phyloP scores from a whole-genome alignment of 768 basidiomycete species.

The Leccinum obscurum region DNA sequence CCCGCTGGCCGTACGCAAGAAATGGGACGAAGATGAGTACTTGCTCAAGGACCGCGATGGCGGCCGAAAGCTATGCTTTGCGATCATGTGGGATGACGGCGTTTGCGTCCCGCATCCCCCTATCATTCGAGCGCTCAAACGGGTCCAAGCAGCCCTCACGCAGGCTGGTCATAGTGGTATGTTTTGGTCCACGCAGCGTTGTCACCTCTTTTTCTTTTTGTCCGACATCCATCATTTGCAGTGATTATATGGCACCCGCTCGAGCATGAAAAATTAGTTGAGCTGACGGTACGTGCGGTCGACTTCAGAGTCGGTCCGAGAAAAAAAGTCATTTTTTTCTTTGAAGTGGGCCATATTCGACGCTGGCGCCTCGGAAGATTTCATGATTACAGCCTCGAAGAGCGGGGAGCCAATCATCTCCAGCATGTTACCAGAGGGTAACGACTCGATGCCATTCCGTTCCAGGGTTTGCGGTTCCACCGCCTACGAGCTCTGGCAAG shows the following conservation, averaged over 20 bases:
- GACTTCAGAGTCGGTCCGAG: neutral
- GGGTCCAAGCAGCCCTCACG: constrained; percentile 53
- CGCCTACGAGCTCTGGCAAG: constrained; percentile 68
- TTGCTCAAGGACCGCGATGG: constrained; percentile 54
- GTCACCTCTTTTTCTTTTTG: neutral
- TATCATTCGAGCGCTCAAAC: constrained; percentile 56
- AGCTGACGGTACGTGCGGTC: constrained; percentile 40
- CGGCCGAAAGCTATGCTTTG: constrained; percentile 55
- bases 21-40: constrained; percentile 64
- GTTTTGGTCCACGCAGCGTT: constrained; percentile 4
- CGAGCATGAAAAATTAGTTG: constrained; percentile 49
- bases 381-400: constrained; percentile 32
- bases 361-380: constrained; percentile 53
- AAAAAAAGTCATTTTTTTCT: neutral
- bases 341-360: constrained; percentile 42
- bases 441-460: constrained; percentile 23
- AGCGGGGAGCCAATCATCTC: constrained; percentile 57
- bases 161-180: constrained; percentile 66
- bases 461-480: constrained; percentile 34
- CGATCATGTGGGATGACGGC: constrained; percentile 68
- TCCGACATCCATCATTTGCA: constrained; percentile 23
- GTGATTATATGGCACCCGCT: constrained; percentile 73
- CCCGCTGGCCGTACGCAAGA: constrained; percentile 54
- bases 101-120: constrained; percentile 63
- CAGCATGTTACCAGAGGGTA: constrained; percentile 40